A percentile compares a stretch with the other conserved stretches of the same genome.
Evolutionary conservation across 2,329 filamentous ascomycete genomes (phyloP).

Genomic region (Aplosporella prunicola): DNA sequence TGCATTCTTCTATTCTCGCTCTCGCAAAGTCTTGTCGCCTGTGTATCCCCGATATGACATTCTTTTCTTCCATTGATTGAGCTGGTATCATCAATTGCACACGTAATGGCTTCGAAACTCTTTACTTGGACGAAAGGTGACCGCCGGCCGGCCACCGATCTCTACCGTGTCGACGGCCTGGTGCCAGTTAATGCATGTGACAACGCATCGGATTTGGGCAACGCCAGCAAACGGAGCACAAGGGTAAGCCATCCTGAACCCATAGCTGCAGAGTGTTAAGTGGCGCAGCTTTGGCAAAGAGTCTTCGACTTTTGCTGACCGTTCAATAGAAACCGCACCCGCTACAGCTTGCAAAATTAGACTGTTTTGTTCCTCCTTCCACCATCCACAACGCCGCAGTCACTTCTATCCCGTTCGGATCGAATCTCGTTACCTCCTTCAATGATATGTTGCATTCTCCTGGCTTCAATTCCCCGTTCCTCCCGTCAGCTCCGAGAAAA

Average conservation of each 20-base stretch:
- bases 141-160: constrained; percentile 23
- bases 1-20: too few relatives aligned
- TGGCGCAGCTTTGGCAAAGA: too few relatives aligned
- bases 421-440: constrained; percentile 30
- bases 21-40: too few relatives aligned
- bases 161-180: constrained; percentile 29
- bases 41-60: too few relatives aligned
- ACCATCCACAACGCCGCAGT: constrained; percentile 22
- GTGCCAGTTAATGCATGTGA: too few relatives aligned
- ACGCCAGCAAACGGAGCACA: too few relatives aligned
- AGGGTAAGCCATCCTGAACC: too few relatives aligned
- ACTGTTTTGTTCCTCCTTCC: constrained; percentile 18
- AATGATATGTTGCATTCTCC: constrained; percentile 36
- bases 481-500: constrained; percentile 5
- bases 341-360: constrained; percentile 18
- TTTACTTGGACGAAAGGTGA: constrained; percentile 37
- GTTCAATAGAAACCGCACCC: too few relatives aligned
- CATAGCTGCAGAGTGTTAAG: too few relatives aligned
- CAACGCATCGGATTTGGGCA: too few relatives aligned
- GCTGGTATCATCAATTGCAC: constrained; percentile 2
- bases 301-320: too few relatives aligned
- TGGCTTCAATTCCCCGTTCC: constrained; percentile 27
- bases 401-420: constrained; percentile 19
- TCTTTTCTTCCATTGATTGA: constrained; percentile 10
- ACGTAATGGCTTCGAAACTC: constrained; percentile 31